phyloP scores from a whole-genome alignment of 2,329 filamentous ascomycete genomes.

The Fusarium dimerum region DNA sequence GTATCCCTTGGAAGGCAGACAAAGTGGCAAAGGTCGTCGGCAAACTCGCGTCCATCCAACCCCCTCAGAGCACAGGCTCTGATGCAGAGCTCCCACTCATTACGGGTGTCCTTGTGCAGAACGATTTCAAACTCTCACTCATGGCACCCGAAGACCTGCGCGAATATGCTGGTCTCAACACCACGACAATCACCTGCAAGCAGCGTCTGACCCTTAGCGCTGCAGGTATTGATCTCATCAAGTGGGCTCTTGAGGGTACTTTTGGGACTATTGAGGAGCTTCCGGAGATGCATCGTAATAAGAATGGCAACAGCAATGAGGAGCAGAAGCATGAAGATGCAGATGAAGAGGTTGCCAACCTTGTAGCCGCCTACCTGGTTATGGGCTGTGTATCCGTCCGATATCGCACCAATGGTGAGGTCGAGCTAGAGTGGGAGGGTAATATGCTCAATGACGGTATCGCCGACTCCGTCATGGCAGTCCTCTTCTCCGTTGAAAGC shows the following conservation, averaged over 20 bases:
- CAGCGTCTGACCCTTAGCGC: slow-evolving; percentile 86
- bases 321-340: slow-evolving; percentile 51
- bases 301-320: slow-evolving; percentile 32
- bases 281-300: slow-evolving; percentile 51
- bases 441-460: slow-evolving; percentile 98
- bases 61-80: slow-evolving; percentile 48
- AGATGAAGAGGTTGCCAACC: slow-evolving; percentile 62
- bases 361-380: slow-evolving; percentile 64
- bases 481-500: slow-evolving; percentile 88
- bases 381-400: slow-evolving; percentile 92
- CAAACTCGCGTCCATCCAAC: slow-evolving; percentile 80
- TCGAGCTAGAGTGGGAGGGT: slow-evolving; percentile 95
- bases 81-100: slow-evolving; percentile 56
- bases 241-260: slow-evolving; percentile 91
- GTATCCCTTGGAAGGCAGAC: slow-evolving; percentile 93
- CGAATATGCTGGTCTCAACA: slow-evolving; percentile 95
- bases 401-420: slow-evolving; percentile 73
- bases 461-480: slow-evolving; percentile 94
- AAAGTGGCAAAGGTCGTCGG: slow-evolving; percentile 97
- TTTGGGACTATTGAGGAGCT: slow-evolving; percentile 83
- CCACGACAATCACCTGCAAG: slow-evolving; percentile 89
- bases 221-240: slow-evolving; percentile 86
- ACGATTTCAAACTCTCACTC: slow-evolving; percentile 94
- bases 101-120: slow-evolving; percentile 90
- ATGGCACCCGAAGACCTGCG: slow-evolving; percentile 96